phyloP scores from a whole-genome alignment of 2,329 filamentous ascomycete species.

The Sporothrix humicola region DNA sequence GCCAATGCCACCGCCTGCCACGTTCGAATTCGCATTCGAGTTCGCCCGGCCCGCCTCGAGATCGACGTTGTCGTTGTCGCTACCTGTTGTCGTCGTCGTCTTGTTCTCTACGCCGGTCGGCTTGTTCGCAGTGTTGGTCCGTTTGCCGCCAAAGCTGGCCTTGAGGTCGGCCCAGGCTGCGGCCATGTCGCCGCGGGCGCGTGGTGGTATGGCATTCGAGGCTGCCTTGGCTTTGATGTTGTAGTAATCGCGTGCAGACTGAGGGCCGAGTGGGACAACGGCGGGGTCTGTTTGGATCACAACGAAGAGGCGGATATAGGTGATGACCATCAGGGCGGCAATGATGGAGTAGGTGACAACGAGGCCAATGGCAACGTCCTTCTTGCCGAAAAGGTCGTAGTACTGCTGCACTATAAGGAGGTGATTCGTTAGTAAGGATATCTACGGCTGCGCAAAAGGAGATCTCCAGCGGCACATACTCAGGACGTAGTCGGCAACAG shows the following conservation, averaged over 20 bases:
- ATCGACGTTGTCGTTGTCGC: constrained; percentile 35
- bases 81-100: background rate
- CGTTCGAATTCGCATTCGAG: constrained; percentile 28
- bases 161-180: background rate
- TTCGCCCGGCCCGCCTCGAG: constrained; percentile 37
- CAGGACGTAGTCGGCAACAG: constrained; percentile 69
- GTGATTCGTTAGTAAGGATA: constrained; percentile 32
- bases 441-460: background rate
- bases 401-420: constrained; percentile 71
- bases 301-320: constrained; percentile 74
- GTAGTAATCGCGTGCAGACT: constrained; percentile 40
- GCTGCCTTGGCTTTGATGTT: constrained; percentile 41
- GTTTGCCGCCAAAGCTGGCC: constrained; percentile 21
- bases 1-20: constrained; percentile 18
- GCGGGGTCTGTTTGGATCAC: constrained; percentile 74
- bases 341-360: constrained; percentile 72
- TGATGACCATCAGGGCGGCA: constrained; percentile 66
- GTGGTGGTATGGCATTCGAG: constrained; percentile 31
- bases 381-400: constrained; percentile 54
- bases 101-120: constrained; percentile 36
- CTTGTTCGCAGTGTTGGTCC: constrained; percentile 19
- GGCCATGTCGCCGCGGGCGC: background rate
- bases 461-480: constrained; percentile 55
- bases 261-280: constrained; percentile 69
- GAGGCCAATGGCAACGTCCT: constrained; percentile 68